Conservation (phyloP, 768 basidiomycete genomes). For the Podaxis pistillaris region DNA sequence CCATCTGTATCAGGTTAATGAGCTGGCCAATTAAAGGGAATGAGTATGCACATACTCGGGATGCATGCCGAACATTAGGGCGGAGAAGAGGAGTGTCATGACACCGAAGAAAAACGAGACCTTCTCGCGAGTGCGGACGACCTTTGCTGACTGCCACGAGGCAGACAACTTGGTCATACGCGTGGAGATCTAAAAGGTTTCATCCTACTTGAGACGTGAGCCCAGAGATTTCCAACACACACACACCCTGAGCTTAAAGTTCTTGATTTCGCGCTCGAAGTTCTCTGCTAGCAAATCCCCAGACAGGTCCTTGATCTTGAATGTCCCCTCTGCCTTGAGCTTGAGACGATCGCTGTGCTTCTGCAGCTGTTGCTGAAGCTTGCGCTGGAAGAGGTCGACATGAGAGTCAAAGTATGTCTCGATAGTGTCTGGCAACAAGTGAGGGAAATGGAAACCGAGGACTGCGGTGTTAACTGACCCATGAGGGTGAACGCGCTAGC, state of each 20-base stretch:
- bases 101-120: conserved; percentile 94
- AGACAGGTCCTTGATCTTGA: conserved; percentile 60
- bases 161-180: conserved; percentile 76
- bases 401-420: conserved; percentile 96
- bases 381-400: conserved; percentile 78
- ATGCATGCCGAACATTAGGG: conserved; percentile 83
- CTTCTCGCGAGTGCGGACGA: conserved; percentile 79
- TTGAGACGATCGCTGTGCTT: conserved; percentile 86
- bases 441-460: conserved; percentile 19
- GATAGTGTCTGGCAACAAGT: conserved; percentile 66
- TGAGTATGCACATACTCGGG: conserved; percentile 62
- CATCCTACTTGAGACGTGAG: neutral
- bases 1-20: conserved; percentile 52
- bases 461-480: conserved; percentile 44
- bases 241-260: conserved; percentile 79
- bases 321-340: conserved; percentile 75
- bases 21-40: neutral
- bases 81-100: conserved; percentile 81
- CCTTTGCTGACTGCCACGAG: conserved; percentile 93
- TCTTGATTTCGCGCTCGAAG: conserved; percentile 38
- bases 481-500: conserved; percentile 82
- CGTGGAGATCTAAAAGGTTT: conserved; percentile 58
- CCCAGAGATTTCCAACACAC: too few species aligned
- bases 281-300: conserved; percentile 20
- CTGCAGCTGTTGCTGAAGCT: conserved; percentile 81